A percentile compares a stretch with the other conserved stretches of the same genome.
These are phyloP conservation scores for Seiridium cupressi DNA, from an alignment of 2,329 filamentous ascomycete species.

Conservation along the genomic window DNA sequence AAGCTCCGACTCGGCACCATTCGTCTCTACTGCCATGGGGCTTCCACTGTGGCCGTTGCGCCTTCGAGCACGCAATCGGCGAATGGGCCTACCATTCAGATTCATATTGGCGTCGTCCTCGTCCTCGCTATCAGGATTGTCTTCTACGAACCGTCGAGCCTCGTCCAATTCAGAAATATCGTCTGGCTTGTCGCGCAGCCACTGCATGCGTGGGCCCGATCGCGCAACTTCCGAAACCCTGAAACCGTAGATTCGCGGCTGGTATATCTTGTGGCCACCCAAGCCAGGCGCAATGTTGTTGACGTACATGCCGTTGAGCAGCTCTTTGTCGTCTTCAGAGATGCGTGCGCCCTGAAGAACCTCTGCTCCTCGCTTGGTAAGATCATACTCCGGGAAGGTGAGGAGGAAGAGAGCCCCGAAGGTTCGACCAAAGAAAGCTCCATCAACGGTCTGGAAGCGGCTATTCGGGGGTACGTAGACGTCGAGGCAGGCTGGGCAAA, in stretches of 20 bases:
- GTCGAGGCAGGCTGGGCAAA: slow-evolving; percentile 94
- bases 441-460: slow-evolving; percentile 94
- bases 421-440: slow-evolving; percentile 96
- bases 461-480: slow-evolving; percentile 98
- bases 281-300: slow-evolving; percentile 87
- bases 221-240: slow-evolving; percentile 86
- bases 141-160: slow-evolving; percentile 51
- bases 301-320: slow-evolving; percentile 83
- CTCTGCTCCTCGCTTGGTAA: slow-evolving; percentile 68
- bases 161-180: slow-evolving; percentile 86
- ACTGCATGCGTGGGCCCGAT: slow-evolving; percentile 93
- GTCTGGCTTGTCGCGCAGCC: slow-evolving; percentile 81
- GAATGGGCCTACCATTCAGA: slow-evolving; percentile 37
- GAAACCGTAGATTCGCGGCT: slow-evolving; percentile 96
- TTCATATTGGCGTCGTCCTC: slow-evolving; percentile 51
- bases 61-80: slow-evolving; percentile 39
- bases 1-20: slow-evolving; percentile 57
- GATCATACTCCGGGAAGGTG: slow-evolving; percentile 94
- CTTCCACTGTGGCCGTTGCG: slow-evolving; percentile 55
- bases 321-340: slow-evolving; percentile 43
- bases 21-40: slow-evolving; percentile 55
- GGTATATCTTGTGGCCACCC: slow-evolving; percentile 80
- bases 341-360: slow-evolving; percentile 43
- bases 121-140: slow-evolving; percentile 56
- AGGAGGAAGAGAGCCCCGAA: slow-evolving; percentile 97